Evolutionary conservation across 2,329 filamentous ascomycete genomes (phyloP), one percentile per base, ranked within the genome.

Genomic region (Penicillium sp.): DNA sequence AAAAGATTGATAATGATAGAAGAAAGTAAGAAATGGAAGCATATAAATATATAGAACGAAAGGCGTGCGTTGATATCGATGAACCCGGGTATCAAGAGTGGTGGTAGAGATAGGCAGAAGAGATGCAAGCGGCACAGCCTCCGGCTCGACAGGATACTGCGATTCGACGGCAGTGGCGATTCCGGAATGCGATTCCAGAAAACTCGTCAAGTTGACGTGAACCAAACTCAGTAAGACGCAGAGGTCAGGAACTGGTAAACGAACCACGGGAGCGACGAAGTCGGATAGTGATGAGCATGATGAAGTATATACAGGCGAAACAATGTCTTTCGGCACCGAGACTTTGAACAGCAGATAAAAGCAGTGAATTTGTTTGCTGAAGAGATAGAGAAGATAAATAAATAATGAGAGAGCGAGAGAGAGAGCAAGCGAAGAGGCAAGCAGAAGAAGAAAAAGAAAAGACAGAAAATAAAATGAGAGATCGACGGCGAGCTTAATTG

Each of bases 141-240:
- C 47, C 53, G 46, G 23, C 29, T 26, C 17, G 41, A 56, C 47
- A 52, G 31, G 29, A n/a, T 21, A 21, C 47, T 51, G 23, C 21
- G 38, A 35, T 31, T 44, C 8, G 53, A 51, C 29, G 45, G n/a
- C 23, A 56, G 65, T 67, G 63, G 64, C 59, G 60, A 66, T 30
- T 41, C 21, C 5, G 15, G 44, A 55, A 29, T 45, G 11, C 29
- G 31, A 44, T 31, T 35, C 53, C 44, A 46, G 38, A 56, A 26
- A 47, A n/a, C 17, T 15, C 48, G 49, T 54, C 29, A 38, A 58
- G 45, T 58, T 54, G 57, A 63, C 56, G 60, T 63, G 15, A n/a
- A 17, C 52, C 55, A 49, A 49, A 38, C 30, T 47, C 29, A 38
- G 38, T 23, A 47, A 29, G 21, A 62, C 49, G 21, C 21, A 45